phyloP scores from a whole-genome alignment of 2,329 filamentous ascomycete genomes.

The Aspergillus tamarii region DNA sequence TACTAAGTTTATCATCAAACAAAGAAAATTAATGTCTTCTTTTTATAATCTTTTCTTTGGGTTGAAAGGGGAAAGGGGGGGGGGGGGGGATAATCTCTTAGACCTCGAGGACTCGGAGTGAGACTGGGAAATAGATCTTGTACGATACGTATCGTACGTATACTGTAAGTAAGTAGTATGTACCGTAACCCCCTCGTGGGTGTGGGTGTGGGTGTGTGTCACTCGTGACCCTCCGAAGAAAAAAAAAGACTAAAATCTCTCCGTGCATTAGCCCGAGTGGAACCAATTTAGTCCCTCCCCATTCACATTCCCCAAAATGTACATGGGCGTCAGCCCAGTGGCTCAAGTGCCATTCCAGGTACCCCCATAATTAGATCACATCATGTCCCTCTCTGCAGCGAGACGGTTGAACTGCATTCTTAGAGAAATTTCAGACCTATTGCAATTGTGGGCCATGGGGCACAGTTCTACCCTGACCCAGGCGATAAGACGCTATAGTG shows the following conservation, averaged over 20 bases:
- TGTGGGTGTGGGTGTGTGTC: background rate
- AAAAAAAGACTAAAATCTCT: background rate
- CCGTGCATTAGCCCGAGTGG: background rate
- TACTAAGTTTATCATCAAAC: background rate
- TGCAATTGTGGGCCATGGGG: background rate
- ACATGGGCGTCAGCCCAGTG: background rate
- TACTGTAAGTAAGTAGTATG: background rate
- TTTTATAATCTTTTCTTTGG: background rate
- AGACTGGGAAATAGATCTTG: too few relatives aligned
- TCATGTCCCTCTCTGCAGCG: background rate
- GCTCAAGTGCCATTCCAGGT: background rate
- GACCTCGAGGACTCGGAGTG: background rate
- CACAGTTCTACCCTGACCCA: background rate
- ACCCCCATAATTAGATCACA: slow-evolving; percentile 1
- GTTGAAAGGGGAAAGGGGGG: too few relatives aligned
- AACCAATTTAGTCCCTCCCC: background rate
- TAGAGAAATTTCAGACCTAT: too few relatives aligned
- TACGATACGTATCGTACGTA: too few relatives aligned
- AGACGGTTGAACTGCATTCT: background rate
- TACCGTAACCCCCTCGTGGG: background rate
- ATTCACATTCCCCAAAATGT: background rate
- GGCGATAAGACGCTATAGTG: background rate
- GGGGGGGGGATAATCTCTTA: background rate
- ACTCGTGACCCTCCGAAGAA: background rate
- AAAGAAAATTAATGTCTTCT: background rate